These are phyloP conservation scores for Sodiomyces alkalinus DNA, from an alignment of 2,329 filamentous ascomycete genomes.

Conservation along the genomic window DNA sequence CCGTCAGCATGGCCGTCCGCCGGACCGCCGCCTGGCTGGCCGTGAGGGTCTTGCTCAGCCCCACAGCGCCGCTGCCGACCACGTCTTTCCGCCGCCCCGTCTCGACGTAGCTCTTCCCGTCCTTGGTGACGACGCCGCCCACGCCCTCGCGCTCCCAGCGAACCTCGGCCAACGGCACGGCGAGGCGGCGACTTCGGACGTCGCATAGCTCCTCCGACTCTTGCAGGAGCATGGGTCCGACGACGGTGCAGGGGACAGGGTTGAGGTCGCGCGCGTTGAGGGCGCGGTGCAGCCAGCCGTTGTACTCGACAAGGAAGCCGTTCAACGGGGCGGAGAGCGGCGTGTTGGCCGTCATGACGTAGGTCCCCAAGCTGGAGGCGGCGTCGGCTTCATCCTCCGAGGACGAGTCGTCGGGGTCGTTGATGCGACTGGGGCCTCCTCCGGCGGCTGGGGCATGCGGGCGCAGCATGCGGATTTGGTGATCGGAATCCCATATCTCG, in stretches of 20 bases:
- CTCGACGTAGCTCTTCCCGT: conserved; percentile 44
- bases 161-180: conserved; percentile 73
- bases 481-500: conserved; percentile 84
- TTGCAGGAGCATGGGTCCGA: conserved; percentile 64
- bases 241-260: conserved; percentile 61
- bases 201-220: conserved; percentile 59
- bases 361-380: conserved; percentile 60
- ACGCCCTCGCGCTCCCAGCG: conserved; percentile 74
- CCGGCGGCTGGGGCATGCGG: conserved; percentile 54
- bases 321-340: conserved; percentile 72
- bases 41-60: conserved; percentile 38
- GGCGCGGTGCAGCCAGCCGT: conserved; percentile 64
- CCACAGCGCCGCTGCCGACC: conserved; percentile 10
- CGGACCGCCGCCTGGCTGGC: conserved; percentile 59
- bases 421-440: background rate
- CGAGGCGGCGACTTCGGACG: conserved; percentile 59
- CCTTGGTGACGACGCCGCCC: conserved; percentile 45
- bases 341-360: conserved; percentile 68
- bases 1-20: conserved; percentile 64
- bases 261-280: conserved; percentile 57
- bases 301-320: conserved; percentile 68
- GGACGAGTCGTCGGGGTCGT: background rate
- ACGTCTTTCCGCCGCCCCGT: conserved; percentile 15
- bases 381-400: conserved; percentile 26
- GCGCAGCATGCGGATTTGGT: conserved; percentile 66